Percentiles rank a stretch among this genome's conserved stretches.
These are phyloP conservation scores for Pleurotus eryngii DNA, from an alignment of 768 basidiomycete genomes.

Conservation along the genomic window DNA sequence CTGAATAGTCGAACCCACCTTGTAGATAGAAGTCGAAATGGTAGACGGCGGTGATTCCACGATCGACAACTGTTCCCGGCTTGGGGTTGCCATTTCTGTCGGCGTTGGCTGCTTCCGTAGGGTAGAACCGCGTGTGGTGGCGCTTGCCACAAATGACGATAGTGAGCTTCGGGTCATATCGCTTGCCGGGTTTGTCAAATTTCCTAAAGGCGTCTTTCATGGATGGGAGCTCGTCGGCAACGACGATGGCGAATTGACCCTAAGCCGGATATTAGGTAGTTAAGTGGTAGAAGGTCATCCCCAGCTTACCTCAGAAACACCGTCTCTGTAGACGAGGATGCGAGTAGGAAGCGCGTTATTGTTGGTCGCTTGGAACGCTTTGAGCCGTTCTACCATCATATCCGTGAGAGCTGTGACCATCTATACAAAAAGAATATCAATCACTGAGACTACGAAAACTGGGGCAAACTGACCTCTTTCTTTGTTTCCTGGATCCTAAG, in stretches of 20 bases:
- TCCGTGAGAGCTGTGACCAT: conserved; percentile 66
- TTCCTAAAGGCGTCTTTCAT: conserved; percentile 58
- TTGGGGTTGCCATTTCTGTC: conserved; percentile 71
- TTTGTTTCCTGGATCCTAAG: conserved; percentile 68
- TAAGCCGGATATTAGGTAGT: conserved; percentile 31
- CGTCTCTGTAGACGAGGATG: conserved; percentile 75
- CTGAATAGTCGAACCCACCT: conserved; percentile 28
- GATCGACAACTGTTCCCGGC: conserved; percentile 80
- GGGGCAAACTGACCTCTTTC: conserved; percentile 58
- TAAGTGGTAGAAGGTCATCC: not conserved
- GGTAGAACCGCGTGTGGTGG: conserved; percentile 62
- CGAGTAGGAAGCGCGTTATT: conserved; percentile 54
- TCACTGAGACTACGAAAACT: not conserved
- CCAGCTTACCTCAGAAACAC: conserved; percentile 67
- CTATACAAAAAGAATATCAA: conserved; percentile 30
- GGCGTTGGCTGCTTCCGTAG: conserved; percentile 45
- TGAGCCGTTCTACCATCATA: conserved; percentile 70
- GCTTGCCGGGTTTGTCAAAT: conserved; percentile 35
- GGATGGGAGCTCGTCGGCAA: conserved; percentile 60
- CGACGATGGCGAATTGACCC: conserved; percentile 70
- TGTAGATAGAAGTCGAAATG: conserved; percentile 70
- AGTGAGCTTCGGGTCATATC: conserved; percentile 55
- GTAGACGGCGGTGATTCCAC: conserved; percentile 67
- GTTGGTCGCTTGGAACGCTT: conserved; percentile 45
- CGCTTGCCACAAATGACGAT: conserved; percentile 70